These are phyloP conservation scores for Chenopodium berlandieri DNA, from an alignment of 148 eudicot genomes.

Conservation along the genomic window DNA sequence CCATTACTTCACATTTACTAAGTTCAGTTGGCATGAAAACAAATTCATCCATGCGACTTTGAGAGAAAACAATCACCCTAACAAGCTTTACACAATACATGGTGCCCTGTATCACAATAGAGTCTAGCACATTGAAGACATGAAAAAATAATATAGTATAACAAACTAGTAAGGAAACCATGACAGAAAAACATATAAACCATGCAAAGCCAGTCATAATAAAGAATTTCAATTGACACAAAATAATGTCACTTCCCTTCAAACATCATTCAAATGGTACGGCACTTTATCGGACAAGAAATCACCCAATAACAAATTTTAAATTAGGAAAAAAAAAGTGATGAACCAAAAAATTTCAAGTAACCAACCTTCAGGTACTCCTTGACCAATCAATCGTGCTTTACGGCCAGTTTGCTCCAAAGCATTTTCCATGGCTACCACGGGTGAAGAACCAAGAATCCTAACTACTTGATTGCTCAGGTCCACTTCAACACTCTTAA, in stretches of 20 bases:
- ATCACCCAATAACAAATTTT: too few species aligned
- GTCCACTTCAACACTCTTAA: slow-evolving; percentile 85
- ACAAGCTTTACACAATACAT: neutral
- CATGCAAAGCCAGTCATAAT: neutral
- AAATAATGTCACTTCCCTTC: neutral
- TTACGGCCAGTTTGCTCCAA: slow-evolving; percentile 81
- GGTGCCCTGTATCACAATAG: neutral
- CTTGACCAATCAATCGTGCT: slow-evolving; percentile 90
- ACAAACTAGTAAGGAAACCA: neutral
- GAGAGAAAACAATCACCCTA: neutral
- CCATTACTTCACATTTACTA: neutral
- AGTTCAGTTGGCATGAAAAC: neutral
- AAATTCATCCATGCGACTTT: neutral
- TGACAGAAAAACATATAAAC: neutral
- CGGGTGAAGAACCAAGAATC: slow-evolving; percentile 66
- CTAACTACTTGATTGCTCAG: slow-evolving; percentile 88
- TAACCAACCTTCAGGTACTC: slow-evolving; percentile 77
- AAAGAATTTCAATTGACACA: neutral
- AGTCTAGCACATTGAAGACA: neutral
- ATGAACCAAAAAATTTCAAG: neutral
- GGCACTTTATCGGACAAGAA: too few species aligned
- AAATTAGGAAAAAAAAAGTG: neutral
- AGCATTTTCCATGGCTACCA: slow-evolving; percentile 76
- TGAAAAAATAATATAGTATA: neutral
- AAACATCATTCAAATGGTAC: too few species aligned